These are phyloP conservation scores for Huiozyma naganishii DNA, from an alignment of 805 yeast species.

Conservation along the genomic window DNA sequence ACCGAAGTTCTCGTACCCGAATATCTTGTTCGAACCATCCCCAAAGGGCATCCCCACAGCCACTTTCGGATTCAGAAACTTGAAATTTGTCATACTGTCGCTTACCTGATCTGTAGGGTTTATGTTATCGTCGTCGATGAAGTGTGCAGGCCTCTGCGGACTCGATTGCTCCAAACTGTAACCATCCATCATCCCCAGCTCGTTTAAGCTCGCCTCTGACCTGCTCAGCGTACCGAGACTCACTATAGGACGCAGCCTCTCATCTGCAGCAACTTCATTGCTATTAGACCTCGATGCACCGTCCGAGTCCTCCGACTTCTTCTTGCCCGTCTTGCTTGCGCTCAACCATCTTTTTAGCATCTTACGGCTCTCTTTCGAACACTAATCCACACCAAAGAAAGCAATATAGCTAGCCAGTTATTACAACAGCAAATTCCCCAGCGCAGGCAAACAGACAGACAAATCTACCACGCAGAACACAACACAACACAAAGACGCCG, in stretches of 20 bases:
- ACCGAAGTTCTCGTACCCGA: constrained; percentile 77
- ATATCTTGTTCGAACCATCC: constrained; percentile 58
- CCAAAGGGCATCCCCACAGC: constrained; percentile 38
- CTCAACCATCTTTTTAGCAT: constrained; percentile 18
- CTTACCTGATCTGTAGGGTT: not conserved
- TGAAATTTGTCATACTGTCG: not conserved
- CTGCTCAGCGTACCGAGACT: not conserved
- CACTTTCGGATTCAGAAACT: not conserved
- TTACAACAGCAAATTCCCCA: too few relatives aligned
- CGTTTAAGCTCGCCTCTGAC: not conserved
- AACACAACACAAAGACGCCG: too few relatives aligned
- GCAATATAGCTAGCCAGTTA: not conserved
- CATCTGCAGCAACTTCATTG: not conserved
- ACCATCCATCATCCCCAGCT: not conserved
- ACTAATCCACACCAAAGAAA: not conserved
- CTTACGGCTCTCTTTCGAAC: not conserved
- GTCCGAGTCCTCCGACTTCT: not conserved
- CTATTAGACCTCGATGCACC: not conserved
- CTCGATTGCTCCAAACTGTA: not conserved
- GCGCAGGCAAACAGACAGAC: too few relatives aligned
- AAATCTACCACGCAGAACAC: too few relatives aligned
- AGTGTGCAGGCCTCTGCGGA: not conserved
- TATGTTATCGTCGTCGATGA: not conserved
- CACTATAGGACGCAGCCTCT: not conserved
- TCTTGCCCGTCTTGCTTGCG: not conserved